Base-by-base conservation (phyloP, 2,329 filamentous ascomycete species). In the Achaetomium macrosporum region DNA sequence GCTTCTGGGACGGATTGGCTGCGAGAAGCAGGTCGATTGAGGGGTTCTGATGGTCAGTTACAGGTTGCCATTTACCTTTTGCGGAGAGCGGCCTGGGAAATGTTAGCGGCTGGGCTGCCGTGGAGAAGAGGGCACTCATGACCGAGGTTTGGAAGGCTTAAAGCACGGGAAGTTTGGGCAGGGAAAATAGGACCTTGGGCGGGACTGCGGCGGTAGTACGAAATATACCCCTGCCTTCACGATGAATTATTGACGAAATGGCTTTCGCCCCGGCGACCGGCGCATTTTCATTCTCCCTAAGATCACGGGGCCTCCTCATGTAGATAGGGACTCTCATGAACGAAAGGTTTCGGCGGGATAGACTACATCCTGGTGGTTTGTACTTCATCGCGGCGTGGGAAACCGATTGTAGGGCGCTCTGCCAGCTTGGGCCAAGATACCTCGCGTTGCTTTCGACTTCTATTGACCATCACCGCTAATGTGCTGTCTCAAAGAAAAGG, bases 1-100 rank as follows among this genome's bases (percentile, higher is more conserved):
- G 67, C 73, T 93, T 59, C 76, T 93, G 49, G 87, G 87, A 42
- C 77, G 88, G 49, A 93, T 93, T 64, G 88, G 88, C 45, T 93
- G 88, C 68, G 87, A 90, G 69, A 90, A 90, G 75, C 85, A 82
- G 65, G 75, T 82, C 51, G 78, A 82, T 51, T 76, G 58, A 68
- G 45, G 36, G 40, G 33, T 35, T 19, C 40, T 25, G 8, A 8
- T 20, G 40, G 10, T 13, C 16, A 11, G 8, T 2, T 20, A 3
- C 13, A 4, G 5, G 15, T 15, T 42, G 16, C 33, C 11, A 15
- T 5, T 35, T 11, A 6, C 10, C 33, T 35, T 35, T 35, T 35
- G 33, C 15, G 4, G 33, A 35, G 15, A 5, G 25, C 25, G 7
- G 25, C 25, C 25, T 25, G 25, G 25, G 25, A 25, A 25, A 25